Evolutionary conservation across 306 rosid genomes (phyloP).

Genomic region (apple (Malus domestica)): ASM211411v1 NC_041792.1:550001-550500

Average conservation of each 20-base stretch:
- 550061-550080: no score
- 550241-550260: constrained; percentile 72
- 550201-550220: constrained; percentile 55
- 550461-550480: not conserved
- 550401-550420: constrained; percentile 21
- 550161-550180: constrained; percentile 60
- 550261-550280: constrained; percentile 87
- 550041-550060: no score
- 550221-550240: constrained; percentile 78
- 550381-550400: not conserved
- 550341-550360: constrained; percentile 48
- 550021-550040: not conserved
- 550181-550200: constrained; percentile 31
- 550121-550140: constrained; percentile 57
- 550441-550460: constrained; percentile 37
- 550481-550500: constrained; percentile 55
- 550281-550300: constrained; percentile 74
- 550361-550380: constrained; percentile 9
- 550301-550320: constrained; percentile 63
- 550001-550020: not conserved
- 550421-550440: constrained; percentile 1
- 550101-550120: constrained; percentile 58
- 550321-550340: constrained; percentile 54
- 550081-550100: constrained; percentile 49
- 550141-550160: constrained; percentile 92